Evolutionary conservation across 441 rosid genomes (phyloP).

Genomic region (Erodium trifolium): DNA sequence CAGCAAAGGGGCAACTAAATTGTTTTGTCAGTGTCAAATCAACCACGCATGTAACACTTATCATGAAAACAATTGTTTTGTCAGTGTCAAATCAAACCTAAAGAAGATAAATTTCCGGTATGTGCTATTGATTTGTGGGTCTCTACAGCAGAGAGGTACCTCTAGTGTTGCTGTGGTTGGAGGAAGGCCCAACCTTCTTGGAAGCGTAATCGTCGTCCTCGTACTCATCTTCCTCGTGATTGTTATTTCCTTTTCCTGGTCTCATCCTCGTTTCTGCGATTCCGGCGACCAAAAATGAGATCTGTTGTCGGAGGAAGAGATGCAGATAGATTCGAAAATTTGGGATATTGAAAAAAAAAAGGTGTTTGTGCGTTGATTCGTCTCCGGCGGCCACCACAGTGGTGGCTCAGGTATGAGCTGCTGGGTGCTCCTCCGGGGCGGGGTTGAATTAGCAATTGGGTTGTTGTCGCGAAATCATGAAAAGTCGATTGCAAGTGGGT

Average conservation of each 20-base stretch:
- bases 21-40: too few species aligned
- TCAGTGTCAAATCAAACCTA: background rate
- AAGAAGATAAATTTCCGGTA: background rate
- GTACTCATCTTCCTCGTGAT: slow-evolving; percentile 4
- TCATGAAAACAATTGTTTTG: background rate
- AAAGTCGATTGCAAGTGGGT: slow-evolving; percentile 1
- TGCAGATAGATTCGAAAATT: background rate
- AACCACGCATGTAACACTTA: background rate
- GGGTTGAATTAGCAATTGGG: too few species aligned
- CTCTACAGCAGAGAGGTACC: background rate
- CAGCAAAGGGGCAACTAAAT: background rate
- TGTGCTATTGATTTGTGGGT: background rate
- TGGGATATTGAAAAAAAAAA: background rate
- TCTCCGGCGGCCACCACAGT: background rate
- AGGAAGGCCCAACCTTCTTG: slow-evolving; percentile 7
- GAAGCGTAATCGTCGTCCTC: slow-evolving; percentile 6
- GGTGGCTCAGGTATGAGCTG: background rate
- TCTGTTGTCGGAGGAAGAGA: background rate
- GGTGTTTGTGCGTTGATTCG: background rate
- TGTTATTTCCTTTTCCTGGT: background rate
- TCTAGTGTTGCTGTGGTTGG: background rate
- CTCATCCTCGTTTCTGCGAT: slow-evolving; percentile 5
- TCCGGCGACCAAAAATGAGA: background rate
- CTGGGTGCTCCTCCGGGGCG: background rate
- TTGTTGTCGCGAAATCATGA: too few species aligned